Percentiles rank a stretch among this genome's conserved stretches.
Conservation (phyloP, 768 basidiomycete species). For the Pisolithus sp. region DNA sequence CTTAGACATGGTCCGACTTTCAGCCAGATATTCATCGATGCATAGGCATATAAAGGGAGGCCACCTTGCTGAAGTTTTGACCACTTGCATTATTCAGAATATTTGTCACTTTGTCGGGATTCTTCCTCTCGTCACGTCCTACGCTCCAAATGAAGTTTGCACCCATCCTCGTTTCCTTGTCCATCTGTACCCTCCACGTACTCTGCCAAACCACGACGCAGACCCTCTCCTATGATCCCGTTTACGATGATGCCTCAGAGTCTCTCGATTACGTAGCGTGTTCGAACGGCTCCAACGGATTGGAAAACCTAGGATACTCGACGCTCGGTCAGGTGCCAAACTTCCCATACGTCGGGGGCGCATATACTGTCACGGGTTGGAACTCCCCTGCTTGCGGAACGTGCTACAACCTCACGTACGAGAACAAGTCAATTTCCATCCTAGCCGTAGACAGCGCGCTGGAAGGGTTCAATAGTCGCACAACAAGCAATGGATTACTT, state of each 20-base stretch:
- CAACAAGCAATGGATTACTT: constrained; percentile 29
- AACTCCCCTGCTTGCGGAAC: constrained; percentile 50
- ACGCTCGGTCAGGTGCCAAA: constrained; percentile 47
- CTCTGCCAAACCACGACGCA: constrained; percentile 4
- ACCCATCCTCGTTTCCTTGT: constrained; percentile 3
- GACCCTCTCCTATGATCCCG: constrained; percentile 37
- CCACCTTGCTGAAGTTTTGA: too few relatives aligned
- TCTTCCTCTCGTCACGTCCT: neutral
- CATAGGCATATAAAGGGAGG: too few relatives aligned
- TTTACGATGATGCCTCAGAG: constrained; percentile 39
- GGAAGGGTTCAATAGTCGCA: constrained; percentile 34
- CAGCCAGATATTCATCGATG: too few relatives aligned
- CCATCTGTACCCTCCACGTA: neutral
- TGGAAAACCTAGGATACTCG: constrained; percentile 38
- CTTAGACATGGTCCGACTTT: too few relatives aligned
- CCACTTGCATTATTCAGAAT: too few relatives aligned
- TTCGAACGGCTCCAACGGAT: constrained; percentile 47
- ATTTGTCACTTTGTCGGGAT: too few relatives aligned
- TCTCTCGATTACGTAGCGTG: constrained; percentile 43
- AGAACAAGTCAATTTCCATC: constrained; percentile 36
- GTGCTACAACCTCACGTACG: constrained; percentile 41
- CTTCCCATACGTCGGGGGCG: constrained; percentile 58
- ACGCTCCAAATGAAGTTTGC: constrained; percentile 7
- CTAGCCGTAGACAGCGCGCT: constrained; percentile 43
- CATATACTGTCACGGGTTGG: constrained; percentile 42